Evolutionary conservation across 208 protist species (phyloP).

Genomic region (Acanthamoeba sp.): DNA sequence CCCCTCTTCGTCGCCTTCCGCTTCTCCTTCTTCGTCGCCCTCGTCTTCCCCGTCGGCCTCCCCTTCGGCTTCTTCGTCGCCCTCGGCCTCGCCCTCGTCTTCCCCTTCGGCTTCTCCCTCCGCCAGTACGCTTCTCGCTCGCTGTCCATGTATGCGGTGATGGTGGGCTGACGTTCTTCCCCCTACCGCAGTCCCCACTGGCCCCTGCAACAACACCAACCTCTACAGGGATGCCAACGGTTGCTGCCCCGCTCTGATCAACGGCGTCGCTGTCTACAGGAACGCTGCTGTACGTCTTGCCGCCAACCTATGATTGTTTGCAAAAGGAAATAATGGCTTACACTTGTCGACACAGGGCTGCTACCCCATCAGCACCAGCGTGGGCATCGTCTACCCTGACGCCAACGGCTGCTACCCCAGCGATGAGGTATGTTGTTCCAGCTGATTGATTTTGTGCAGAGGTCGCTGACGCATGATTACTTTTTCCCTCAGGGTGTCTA

Average conservation of each 20-base stretch:
- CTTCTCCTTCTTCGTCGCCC: background rate
- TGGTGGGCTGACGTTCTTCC: background rate
- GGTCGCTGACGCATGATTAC: no score
- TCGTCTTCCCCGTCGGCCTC: background rate
- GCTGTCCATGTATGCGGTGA: background rate
- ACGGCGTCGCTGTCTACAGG: slow-evolving; percentile 35
- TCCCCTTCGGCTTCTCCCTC: background rate
- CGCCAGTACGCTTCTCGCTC: background rate
- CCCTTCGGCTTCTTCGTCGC: background rate
- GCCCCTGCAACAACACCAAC: background rate
- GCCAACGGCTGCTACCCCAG: slow-evolving; percentile 27
- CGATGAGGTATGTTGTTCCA: background rate
- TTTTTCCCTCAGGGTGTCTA: background rate
- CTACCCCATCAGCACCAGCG: slow-evolving; percentile 37
- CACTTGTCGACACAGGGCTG: no score
- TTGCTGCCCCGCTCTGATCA: slow-evolving; percentile 21
- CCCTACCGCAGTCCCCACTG: background rate
- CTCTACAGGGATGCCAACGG: background rate
- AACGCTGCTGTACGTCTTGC: background rate
- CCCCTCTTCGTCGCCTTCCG: background rate
- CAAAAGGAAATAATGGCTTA: no score
- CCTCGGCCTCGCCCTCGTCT: background rate
- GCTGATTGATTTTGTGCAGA: no score
- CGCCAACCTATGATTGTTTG: no score
- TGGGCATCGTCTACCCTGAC: slow-evolving; percentile 35